Percentiles rank a stretch among this genome's conserved stretches.
Conservation (phyloP, 805 yeast species). For the Lipomyces mesembrius region DNA sequence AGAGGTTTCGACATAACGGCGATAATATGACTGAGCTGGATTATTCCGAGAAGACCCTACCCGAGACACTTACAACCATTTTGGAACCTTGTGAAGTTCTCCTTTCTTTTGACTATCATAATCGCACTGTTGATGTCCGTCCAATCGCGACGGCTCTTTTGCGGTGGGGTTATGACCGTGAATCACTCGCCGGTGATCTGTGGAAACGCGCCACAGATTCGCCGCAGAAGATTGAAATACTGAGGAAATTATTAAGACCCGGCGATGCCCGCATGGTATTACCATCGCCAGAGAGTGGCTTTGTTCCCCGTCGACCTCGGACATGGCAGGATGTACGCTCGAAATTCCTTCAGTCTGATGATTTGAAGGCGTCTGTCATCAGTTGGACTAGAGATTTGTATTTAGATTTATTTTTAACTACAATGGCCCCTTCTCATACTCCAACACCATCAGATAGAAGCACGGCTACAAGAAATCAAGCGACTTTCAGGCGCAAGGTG, state of each 20-base stretch:
- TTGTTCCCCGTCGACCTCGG: neutral
- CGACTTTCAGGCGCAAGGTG: neutral
- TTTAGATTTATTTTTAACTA: neutral
- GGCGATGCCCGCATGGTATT: neutral
- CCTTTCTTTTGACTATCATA: too few species aligned
- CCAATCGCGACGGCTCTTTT: slow-evolving; percentile 2
- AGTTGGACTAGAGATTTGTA: neutral
- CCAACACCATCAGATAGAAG: slow-evolving; percentile 2
- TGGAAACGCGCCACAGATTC: slow-evolving; percentile 3
- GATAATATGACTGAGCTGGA: neutral
- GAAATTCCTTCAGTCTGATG: neutral
- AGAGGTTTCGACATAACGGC: neutral
- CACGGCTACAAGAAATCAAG: neutral
- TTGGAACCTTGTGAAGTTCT: neutral
- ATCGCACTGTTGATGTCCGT: neutral
- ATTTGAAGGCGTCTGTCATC: neutral
- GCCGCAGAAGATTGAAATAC: neutral
- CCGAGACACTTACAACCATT: neutral
- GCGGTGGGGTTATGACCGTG: slow-evolving; percentile 3
- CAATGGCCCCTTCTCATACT: neutral
- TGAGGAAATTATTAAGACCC: neutral
- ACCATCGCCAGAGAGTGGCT: slow-evolving; percentile 2
- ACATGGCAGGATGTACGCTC: slow-evolving; percentile 1
- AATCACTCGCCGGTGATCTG: neutral
- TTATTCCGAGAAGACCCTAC: slow-evolving; percentile 2